These are phyloP conservation scores for Dichomitus squalens DNA, from an alignment of 1,284 basidiomycete genomes.

Conservation along the genomic window DNA sequence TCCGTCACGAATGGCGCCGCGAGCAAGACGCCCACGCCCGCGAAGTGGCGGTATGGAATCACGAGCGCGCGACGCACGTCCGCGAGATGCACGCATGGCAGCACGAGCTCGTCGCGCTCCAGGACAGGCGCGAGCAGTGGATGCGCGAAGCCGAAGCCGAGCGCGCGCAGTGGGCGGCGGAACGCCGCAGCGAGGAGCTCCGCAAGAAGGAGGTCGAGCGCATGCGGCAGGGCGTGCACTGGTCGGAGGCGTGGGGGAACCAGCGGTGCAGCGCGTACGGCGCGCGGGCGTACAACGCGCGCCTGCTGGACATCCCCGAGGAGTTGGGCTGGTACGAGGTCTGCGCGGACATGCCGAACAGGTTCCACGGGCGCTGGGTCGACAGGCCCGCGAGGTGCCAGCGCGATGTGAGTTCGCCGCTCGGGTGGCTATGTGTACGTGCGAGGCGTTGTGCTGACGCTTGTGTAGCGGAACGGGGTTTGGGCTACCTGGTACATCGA, in stretches of 20 bases:
- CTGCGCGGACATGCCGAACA: conserved; percentile 22
- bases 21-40: background rate
- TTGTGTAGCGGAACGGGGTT: conserved; percentile 2
- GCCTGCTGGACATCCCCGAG: conserved; percentile 15
- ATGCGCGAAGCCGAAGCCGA: background rate
- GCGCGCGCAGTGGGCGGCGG: background rate
- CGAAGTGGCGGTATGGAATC: conserved; percentile 3
- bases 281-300: conserved; percentile 21
- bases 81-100: background rate
- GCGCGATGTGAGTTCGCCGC: conserved; percentile 10
- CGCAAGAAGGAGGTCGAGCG: conserved; percentile 18
- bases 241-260: conserved; percentile 18
- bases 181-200: conserved; percentile 9
- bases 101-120: background rate
- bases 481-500: conserved; percentile 27
- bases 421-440: background rate
- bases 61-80: conserved; percentile 7
- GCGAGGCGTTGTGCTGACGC: background rate
- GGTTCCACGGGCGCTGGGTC: conserved; percentile 18
- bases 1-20: conserved; percentile 1
- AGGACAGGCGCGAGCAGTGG: background rate
- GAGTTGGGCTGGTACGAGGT: conserved; percentile 19
- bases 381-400: conserved; percentile 18
- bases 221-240: conserved; percentile 20
- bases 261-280: conserved; percentile 18